Percentiles rank a stretch among this genome's conserved stretches.
Evolutionary conservation across 768 basidiomycete genomes (phyloP).

Genomic region (Tremella fuciformis): DNA sequence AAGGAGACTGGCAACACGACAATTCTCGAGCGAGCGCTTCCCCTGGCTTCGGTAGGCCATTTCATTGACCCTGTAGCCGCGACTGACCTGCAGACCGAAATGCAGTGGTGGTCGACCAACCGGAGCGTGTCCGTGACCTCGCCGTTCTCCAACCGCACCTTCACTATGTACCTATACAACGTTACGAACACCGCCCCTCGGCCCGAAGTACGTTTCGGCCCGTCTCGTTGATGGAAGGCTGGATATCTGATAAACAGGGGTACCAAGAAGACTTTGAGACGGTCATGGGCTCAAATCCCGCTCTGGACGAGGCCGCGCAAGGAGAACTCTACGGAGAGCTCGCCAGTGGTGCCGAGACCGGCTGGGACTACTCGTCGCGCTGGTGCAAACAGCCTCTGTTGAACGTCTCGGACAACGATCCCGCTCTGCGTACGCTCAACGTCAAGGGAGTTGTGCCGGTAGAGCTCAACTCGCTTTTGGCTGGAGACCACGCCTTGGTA

Average conservation of each 20-base stretch:
- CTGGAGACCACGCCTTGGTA: constrained; percentile 54
- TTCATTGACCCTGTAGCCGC: constrained; percentile 13
- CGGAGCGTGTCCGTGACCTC: constrained; percentile 57
- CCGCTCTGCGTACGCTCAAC: constrained; percentile 68
- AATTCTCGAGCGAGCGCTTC: constrained; percentile 77
- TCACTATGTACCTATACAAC: constrained; percentile 67
- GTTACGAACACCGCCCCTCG: constrained; percentile 74
- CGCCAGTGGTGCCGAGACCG: constrained; percentile 82
- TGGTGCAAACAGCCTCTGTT: constrained; percentile 56
- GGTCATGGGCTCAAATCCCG: constrained; percentile 60
- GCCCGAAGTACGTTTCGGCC: constrained; percentile 61
- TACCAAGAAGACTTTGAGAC: constrained; percentile 68
- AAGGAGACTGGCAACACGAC: constrained; percentile 65
- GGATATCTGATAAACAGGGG: constrained; percentile 24
- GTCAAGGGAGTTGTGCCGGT: constrained; percentile 68
- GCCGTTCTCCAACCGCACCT: constrained; percentile 54
- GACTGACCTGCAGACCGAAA: constrained; percentile 60
- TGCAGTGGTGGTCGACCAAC: constrained; percentile 77
- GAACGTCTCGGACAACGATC: constrained; percentile 56
- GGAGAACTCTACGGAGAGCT: constrained; percentile 78
- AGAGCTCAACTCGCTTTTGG: constrained; percentile 80
- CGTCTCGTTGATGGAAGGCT: background rate
- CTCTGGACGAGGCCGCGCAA: constrained; percentile 63
- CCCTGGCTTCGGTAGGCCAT: constrained; percentile 66
- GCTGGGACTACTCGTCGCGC: constrained; percentile 49